Evolutionary conservation across 768 basidiomycete species (phyloP), one percentile per base, ranked within the genome.

Genomic region (Pleurotus platypus): DNA sequence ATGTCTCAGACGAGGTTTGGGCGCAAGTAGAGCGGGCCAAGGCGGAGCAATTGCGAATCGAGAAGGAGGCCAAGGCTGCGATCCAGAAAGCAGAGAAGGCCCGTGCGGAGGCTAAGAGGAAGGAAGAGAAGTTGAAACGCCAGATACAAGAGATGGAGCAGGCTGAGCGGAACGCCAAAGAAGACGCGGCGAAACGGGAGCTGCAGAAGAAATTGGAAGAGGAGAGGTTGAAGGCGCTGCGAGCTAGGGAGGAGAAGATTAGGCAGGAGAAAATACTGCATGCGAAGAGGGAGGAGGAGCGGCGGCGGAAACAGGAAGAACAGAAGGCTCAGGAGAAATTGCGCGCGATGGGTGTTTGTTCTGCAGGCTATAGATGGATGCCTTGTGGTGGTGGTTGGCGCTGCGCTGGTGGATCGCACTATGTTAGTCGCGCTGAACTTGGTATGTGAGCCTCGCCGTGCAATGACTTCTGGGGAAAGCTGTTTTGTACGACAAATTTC

Each of bases 1-100:
- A 79, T 0, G 82, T 87, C 4, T 62, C 75, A 0, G 82, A 87
- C 63, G 64, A 63, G 1, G 64, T 76, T 9, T 87, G 86, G 86
- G 24, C 60, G 8, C 71, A 80, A 58, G 67, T 87, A 0, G 77
- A 83, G 58, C 61, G 40, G 3, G 77, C 74, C 61, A 75, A 72
- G 56, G 58, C 61, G 47, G 70, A 68, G 5, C 70, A 67, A 53
- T 69, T 66, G 45, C 67, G 62, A 0, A 70, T 64, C 3, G 68
- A 60, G 18, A 63, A 62, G 47, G 49, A 35, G 24, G 56, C 57
- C 8, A 62, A 67, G 50, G 66, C 65, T 13, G 69, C 61, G 18
- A 50, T 60, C 11, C 57, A 65, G 57, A 61, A 62, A 24, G 63
- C 62, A 18, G 61, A 66, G 57, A 46, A 56, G 12, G 57, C 57